Base-by-base conservation (phyloP, 2,329 filamentous ascomycete genomes). In the Hymenoscyphus fructigenus region DNA sequence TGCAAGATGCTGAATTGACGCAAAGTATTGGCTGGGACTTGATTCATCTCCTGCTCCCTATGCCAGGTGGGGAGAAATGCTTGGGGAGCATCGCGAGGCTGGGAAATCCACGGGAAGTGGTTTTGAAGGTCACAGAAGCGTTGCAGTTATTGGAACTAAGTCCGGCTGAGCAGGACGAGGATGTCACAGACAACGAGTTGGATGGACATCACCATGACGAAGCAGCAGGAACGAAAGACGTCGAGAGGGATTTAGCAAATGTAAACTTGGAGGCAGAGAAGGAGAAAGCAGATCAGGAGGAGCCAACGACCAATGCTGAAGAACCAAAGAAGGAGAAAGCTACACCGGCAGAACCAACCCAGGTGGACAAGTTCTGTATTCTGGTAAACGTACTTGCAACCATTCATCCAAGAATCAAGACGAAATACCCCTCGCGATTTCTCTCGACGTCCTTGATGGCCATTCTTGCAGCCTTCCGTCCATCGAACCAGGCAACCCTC, bases 11-110 rank as follows among this genome's bases (percentile, higher is more conserved):
- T 10, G 81, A 85, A 65, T 80, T 93, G 64, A 91, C 90, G 2
- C 85, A 85, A 66, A 89, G 92, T 64, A 93, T 94, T 71, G 91
- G 91, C 59, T 95, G 91, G 91, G 91, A 95, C 75, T 79, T 94
- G 60, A 88, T 95, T 26, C 88, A 91, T 74, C 85, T 92, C 73
- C 83, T 95, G 4, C 82, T 93, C 28, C 82, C 86, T 41, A 78
- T 92, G 5, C 82, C 90, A 1, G 86, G 84, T 14, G 89, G 88
- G n/a, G 87, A 90, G 70, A 77, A 82, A 69, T 93, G 91, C 74
- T 81, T 94, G 17, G 85, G 89, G 74, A 90, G 88, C 34, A 88
- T 94, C 61, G 91, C 91, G 36, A 85, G 88, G 28, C 82, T 92
- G 47, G 91, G 91, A 60, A 95, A 94, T 74, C 91, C 91, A 0